Evolutionary conservation across 2,329 filamentous ascomycete genomes (phyloP).

Genomic region (Stachybotrys chlorohalonatus): DNA sequence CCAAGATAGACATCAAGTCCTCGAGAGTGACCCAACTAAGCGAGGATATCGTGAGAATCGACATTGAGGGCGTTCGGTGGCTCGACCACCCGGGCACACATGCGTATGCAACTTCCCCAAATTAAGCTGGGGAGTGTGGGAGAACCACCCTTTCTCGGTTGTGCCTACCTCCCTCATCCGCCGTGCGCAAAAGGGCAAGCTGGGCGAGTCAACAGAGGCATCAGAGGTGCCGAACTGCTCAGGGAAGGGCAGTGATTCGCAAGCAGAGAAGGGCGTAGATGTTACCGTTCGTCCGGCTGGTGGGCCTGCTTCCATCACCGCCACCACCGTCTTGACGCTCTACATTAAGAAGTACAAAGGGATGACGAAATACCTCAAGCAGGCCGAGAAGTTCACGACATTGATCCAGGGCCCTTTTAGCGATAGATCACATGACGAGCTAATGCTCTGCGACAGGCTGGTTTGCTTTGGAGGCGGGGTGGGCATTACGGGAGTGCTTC

Average conservation of each 20-base stretch:
- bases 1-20: constrained; percentile 24
- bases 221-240: background rate
- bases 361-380: constrained; percentile 20
- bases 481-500: constrained; percentile 35
- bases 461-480: constrained; percentile 37
- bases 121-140: constrained; percentile 30
- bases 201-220: background rate
- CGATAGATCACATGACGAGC: constrained; percentile 13
- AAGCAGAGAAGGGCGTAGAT: background rate
- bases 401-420: constrained; percentile 30
- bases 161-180: background rate
- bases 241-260: background rate
- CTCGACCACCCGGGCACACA: constrained; percentile 20
- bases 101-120: constrained; percentile 37
- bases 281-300: background rate
- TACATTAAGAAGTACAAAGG: constrained; percentile 25
- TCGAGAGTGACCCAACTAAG: constrained; percentile 27
- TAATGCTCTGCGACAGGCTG: constrained; percentile 23
- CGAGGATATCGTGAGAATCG: constrained; percentile 25
- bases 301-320: background rate
- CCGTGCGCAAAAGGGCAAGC: background rate
- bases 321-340: constrained; percentile 20
- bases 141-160: constrained; percentile 46
- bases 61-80: constrained; percentile 29
- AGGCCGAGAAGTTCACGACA: constrained; percentile 17